These are phyloP conservation scores for Kernera saxatilis DNA, from an alignment of 345 rosid species.

Conservation along the genomic window DNA sequence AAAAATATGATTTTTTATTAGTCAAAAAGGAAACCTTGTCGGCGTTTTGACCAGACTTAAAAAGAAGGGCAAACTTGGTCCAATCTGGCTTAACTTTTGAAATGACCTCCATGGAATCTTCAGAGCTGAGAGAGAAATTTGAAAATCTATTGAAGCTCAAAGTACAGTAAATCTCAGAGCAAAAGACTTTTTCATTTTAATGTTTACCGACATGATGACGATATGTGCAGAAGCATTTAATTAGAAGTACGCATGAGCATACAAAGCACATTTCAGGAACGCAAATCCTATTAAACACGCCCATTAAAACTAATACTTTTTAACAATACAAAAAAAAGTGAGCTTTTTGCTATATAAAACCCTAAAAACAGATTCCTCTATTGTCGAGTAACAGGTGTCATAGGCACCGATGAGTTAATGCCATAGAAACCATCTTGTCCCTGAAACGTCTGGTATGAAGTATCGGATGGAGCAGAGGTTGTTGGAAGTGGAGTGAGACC, in stretches of 20 bases:
- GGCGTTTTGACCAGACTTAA: constrained; percentile 21
- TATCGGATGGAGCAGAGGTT: constrained; percentile 41
- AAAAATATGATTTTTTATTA: constrained; percentile 2
- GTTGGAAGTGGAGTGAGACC: constrained; percentile 40
- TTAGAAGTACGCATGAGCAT: constrained; percentile 1
- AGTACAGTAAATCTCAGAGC: not conserved
- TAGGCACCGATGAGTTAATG: constrained; percentile 54
- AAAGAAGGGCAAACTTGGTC: constrained; percentile 8
- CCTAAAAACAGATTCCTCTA: constrained; percentile 28
- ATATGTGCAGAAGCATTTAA: constrained; percentile 1
- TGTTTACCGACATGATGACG: constrained; percentile 14
- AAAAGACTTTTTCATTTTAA: not conserved
- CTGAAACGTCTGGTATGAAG: constrained; percentile 56
- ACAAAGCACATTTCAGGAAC: constrained; percentile 1
- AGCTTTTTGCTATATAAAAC: not conserved
- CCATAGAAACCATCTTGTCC: constrained; percentile 69
- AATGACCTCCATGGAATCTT: not conserved
- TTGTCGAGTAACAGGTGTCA: constrained; percentile 63
- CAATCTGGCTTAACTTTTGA: constrained; percentile 10
- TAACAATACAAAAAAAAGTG: not conserved
- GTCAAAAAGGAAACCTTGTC: constrained; percentile 18
- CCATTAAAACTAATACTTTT: constrained; percentile 4
- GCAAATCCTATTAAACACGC: constrained; percentile 18
- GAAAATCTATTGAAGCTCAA: not conserved
- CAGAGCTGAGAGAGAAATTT: not conserved